Base-by-base conservation (phyloP, 208 protist species). In the Spongospora subterranea region DNA sequence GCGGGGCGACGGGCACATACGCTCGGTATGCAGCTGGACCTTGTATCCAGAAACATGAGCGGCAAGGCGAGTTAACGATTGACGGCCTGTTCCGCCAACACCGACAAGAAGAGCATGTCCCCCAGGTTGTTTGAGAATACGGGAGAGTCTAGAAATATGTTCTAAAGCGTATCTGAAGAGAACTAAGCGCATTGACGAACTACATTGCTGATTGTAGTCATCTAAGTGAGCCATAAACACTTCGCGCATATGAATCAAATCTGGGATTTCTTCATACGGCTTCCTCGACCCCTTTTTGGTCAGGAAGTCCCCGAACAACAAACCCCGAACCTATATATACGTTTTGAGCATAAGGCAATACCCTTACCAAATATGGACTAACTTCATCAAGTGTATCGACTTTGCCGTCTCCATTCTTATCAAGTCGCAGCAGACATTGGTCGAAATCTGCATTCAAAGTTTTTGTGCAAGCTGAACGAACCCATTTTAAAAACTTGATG, bases 81-180 rank as follows among this genome's bases (percentile, higher is more conserved):
- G 96, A 0, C 97, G 95, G 17, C 98, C 98, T 90, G 95, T 97
- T 45, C 98, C 98, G 54, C 97, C 97, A 35, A 99, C 97, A 88
- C 98, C 98, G 77, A 99, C 93, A 17, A 98, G 95, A 54, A 99
- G 94, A 77, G 97, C 94, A 93, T 99, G 95, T 29, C 98, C 98
- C 35, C 95, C 95, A 41, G 98, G 98, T 93, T 98, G 97, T 45
- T 94, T 95, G 45, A 99, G 93, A 90, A 99, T 96, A 76, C 98
- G 96, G 90, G 95, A 96, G 82, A 99, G 98, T 45, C 98, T 94
- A 29, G 96, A 94, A 17, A 99, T 95, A 92, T 99, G 97, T 92
- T 98, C 96, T n/a, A 98, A 92, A 0, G 98, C 97, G 93, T 98
- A 97, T 11, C 96, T 96, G 93, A 99, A 99, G 53, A 99, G 94